Percentiles rank a stretch among this genome's conserved stretches.
phyloP scores from a whole-genome alignment of 2,329 filamentous ascomycete genomes.

The Fusarium transvaalense region DNA sequence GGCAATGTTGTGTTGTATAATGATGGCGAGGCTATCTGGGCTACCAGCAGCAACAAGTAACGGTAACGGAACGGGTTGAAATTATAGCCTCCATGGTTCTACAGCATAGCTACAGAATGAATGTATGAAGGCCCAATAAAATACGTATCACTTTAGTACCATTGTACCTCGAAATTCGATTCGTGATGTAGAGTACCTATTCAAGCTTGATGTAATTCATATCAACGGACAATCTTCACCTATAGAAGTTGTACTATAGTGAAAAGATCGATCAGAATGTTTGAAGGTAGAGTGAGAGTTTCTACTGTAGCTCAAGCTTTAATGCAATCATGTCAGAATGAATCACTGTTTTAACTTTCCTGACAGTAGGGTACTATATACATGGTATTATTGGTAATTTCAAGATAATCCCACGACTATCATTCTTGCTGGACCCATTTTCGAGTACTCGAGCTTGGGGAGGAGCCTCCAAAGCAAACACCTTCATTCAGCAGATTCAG shows the following conservation, averaged over 20 bases:
- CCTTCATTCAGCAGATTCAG: neutral
- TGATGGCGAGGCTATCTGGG: neutral
- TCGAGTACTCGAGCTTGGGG: no score
- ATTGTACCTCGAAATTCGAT: neutral
- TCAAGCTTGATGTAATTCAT: accelerated
- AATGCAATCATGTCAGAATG: neutral
- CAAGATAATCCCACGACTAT: neutral
- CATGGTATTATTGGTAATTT: neutral
- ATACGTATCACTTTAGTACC: neutral
- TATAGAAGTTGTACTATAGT: accelerated
- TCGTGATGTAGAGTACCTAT: neutral
- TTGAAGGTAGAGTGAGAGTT: neutral
- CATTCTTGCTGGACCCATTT: no score
- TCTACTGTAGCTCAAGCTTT: neutral
- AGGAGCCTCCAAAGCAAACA: neutral
- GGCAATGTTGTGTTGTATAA: slow-evolving; percentile 20
- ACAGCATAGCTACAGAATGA: neutral
- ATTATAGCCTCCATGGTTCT: no score
- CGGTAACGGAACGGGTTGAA: accelerated
- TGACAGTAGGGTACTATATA: neutral
- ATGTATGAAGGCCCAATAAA: neutral
- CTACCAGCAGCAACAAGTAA: slow-evolving; percentile 7
- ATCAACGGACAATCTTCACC: neutral
- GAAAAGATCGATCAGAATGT: neutral
- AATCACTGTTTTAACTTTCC: accelerated